Conservation (phyloP, 2,329 filamentous ascomycete genomes). For the Aplosporella prunicola region DNA sequence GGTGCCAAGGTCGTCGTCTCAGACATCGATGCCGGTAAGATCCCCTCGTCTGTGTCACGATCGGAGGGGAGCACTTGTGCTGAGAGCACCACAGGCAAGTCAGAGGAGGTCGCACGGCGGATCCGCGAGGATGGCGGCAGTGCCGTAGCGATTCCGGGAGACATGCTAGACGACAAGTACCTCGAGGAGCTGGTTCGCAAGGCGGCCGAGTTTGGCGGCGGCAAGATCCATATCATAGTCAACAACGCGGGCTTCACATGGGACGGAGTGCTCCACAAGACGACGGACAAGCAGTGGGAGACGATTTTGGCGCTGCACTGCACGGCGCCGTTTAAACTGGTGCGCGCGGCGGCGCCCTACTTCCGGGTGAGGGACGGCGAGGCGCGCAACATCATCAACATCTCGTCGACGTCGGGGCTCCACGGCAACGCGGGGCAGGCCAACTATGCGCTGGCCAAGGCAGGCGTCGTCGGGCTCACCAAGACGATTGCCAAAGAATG, state of each 20-base stretch:
- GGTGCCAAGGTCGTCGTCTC: slow-evolving; percentile 76
- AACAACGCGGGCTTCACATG: slow-evolving; percentile 91
- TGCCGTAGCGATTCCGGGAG: slow-evolving; percentile 66
- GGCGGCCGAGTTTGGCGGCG: slow-evolving; percentile 69
- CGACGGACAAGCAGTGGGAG: slow-evolving; percentile 85
- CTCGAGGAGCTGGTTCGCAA: slow-evolving; percentile 62
- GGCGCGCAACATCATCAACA: slow-evolving; percentile 70
- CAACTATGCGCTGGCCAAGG: slow-evolving; percentile 81
- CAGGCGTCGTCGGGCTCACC: slow-evolving; percentile 70
- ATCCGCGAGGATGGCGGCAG: slow-evolving; percentile 61
- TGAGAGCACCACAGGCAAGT: slow-evolving; percentile 58
- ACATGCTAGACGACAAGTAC: slow-evolving; percentile 64
- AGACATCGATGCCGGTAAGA: slow-evolving; percentile 66
- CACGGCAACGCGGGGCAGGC: slow-evolving; percentile 86
- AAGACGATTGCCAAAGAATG: slow-evolving; percentile 89
- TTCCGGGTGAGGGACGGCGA: slow-evolving; percentile 81
- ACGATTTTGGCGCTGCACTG: slow-evolving; percentile 76
- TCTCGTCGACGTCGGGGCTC: slow-evolving; percentile 70
- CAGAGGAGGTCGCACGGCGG: slow-evolving; percentile 53
- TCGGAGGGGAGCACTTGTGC: too few relatives aligned
- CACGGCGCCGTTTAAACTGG: slow-evolving; percentile 76
- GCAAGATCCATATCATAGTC: slow-evolving; percentile 84
- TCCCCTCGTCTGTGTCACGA: not conserved
- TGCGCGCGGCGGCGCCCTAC: slow-evolving; percentile 69
- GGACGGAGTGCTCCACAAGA: slow-evolving; percentile 90